Percentiles rank a stretch among this genome's conserved stretches.
Evolutionary conservation across 2,329 filamentous ascomycete species (phyloP).

Genomic region (Cordyceps cicadae): DNA sequence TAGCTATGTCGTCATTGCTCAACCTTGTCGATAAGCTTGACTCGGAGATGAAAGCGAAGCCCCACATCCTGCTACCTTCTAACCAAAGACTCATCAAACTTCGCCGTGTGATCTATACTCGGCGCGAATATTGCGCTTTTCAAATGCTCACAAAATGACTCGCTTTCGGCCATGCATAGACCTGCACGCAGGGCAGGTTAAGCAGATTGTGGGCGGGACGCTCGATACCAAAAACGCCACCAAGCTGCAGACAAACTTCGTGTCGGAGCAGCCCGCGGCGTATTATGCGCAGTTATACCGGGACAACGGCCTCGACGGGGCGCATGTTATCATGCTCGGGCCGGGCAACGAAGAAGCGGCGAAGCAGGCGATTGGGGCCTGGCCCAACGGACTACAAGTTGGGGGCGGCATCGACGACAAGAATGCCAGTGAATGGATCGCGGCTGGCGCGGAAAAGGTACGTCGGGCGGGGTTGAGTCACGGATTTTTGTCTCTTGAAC

Average conservation of each 20-base stretch:
- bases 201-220: constrained; percentile 96
- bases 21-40: neutral
- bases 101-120: neutral
- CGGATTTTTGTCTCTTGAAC: neutral
- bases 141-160: constrained; percentile 55
- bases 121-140: neutral
- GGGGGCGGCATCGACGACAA: constrained; percentile 85
- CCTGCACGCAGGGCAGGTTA: constrained; percentile 92
- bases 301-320: constrained; percentile 63
- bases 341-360: constrained; percentile 78
- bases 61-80: constrained; percentile 5
- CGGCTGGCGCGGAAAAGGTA: constrained; percentile 83
- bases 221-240: constrained; percentile 55
- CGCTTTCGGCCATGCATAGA: constrained; percentile 95
- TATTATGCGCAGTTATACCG: constrained; percentile 79
- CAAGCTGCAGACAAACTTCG: constrained; percentile 81
- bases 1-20: constrained; percentile 1
- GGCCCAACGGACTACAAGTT: constrained; percentile 76
- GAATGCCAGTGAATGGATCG: constrained; percentile 83
- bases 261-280: constrained; percentile 72
- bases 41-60: neutral
- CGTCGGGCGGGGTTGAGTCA: constrained; percentile 2
- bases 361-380: constrained; percentile 64
- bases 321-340: constrained; percentile 95
- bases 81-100: neutral